These are phyloP conservation scores for Ascochyta koolunga DNA, from an alignment of 2,329 filamentous ascomycete species.

Conservation along the genomic window DNA sequence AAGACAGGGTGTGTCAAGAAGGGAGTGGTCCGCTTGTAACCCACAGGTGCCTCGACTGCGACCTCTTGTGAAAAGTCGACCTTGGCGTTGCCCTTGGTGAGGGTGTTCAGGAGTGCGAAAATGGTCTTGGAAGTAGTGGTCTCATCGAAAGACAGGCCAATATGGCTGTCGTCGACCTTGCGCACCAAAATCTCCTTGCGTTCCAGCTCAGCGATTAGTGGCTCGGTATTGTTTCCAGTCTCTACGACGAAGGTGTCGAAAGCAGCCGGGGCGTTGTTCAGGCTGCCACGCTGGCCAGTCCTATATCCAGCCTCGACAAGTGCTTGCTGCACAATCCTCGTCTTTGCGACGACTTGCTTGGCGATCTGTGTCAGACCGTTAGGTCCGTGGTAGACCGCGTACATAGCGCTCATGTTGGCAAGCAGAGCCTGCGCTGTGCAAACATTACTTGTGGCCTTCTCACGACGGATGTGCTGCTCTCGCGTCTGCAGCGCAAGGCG, in stretches of 20 bases:
- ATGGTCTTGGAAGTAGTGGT: slow-evolving; percentile 65
- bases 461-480: slow-evolving; percentile 93
- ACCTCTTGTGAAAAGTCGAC: slow-evolving; percentile 20
- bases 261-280: slow-evolving; percentile 62
- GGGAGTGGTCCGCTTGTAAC: slow-evolving; percentile 71
- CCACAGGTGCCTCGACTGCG: slow-evolving; percentile 52
- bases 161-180: slow-evolving; percentile 62
- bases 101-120: slow-evolving; percentile 60
- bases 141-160: slow-evolving; percentile 82
- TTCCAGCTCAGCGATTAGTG: slow-evolving; percentile 59
- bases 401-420: slow-evolving; percentile 95
- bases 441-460: slow-evolving; percentile 97
- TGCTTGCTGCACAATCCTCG: slow-evolving; percentile 70
- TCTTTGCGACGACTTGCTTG: slow-evolving; percentile 73
- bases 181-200: slow-evolving; percentile 67
- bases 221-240: slow-evolving; percentile 57
- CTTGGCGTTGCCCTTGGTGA: slow-evolving; percentile 39
- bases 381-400: slow-evolving; percentile 92
- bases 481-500: slow-evolving; percentile 87
- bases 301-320: slow-evolving; percentile 68
- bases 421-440: slow-evolving; percentile 93
- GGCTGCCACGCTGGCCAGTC: slow-evolving; percentile 64
- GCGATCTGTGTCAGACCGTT: slow-evolving; percentile 83
- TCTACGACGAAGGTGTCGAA: slow-evolving; percentile 82
- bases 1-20: slow-evolving; percentile 92